These are phyloP conservation scores for Albugo candida DNA, from an alignment of 352 stramenopile genomes.

Conservation along the genomic window DNA sequence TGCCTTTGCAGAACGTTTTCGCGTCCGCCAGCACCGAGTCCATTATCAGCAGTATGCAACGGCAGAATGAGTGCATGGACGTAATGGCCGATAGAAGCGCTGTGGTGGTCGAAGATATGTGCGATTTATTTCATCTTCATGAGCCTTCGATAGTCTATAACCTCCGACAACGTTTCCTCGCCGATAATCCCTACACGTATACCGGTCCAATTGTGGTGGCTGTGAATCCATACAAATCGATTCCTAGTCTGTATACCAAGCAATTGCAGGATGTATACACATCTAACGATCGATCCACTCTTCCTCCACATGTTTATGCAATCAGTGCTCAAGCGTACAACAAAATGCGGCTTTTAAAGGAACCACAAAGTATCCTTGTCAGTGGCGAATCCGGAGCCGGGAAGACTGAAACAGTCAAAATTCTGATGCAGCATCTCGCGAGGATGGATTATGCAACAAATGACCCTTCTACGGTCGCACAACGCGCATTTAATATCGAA, in stretches of 20 bases:
- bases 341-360: constrained; percentile 53
- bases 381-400: constrained; percentile 86
- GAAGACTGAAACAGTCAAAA: constrained; percentile 93
- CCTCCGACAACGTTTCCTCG: constrained; percentile 65
- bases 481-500: constrained; percentile 27
- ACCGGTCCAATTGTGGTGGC: constrained; percentile 94
- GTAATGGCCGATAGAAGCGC: constrained; percentile 7
- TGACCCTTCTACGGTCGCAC: constrained; percentile 10
- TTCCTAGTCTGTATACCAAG: constrained; percentile 72
- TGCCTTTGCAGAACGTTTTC: constrained; percentile 61
- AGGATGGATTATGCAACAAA: constrained; percentile 49
- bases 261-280: constrained; percentile 55
- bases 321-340: constrained; percentile 69
- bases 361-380: constrained; percentile 81
- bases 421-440: constrained; percentile 91
- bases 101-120: constrained; percentile 69
- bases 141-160: constrained; percentile 87
- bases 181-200: constrained; percentile 88
- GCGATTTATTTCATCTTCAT: constrained; percentile 68
- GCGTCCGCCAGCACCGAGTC: constrained; percentile 1
- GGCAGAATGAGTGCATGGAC: constrained; percentile 6
- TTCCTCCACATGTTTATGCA: constrained; percentile 81
- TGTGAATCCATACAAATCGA: constrained; percentile 90
- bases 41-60: not conserved
- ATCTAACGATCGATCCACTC: constrained; percentile 20